Evolutionary conservation across 2,329 filamentous ascomycete genomes (phyloP).

Genomic region (Escovopsis sp.): DNA sequence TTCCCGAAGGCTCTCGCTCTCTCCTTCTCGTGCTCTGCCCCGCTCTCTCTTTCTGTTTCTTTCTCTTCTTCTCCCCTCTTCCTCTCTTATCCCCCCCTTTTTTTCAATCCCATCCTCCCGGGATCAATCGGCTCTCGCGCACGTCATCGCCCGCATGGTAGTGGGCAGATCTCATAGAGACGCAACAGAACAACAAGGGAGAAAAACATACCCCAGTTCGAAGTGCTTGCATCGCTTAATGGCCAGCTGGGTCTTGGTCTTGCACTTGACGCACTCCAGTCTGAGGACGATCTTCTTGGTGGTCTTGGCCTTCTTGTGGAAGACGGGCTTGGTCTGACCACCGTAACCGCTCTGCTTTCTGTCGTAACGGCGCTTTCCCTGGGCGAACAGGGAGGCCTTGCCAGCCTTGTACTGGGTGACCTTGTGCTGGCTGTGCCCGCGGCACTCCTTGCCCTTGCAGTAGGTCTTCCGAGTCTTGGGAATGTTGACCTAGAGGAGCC

Average conservation of each 20-base stretch:
- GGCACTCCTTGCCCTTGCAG: slow-evolving; percentile 93
- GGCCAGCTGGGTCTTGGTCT: slow-evolving; percentile 93
- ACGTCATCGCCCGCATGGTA: too few species aligned
- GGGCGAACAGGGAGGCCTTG: slow-evolving; percentile 89
- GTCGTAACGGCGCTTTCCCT: slow-evolving; percentile 99
- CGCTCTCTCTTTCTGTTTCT: too few species aligned
- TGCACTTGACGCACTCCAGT: slow-evolving; percentile 95
- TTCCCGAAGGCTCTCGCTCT: too few species aligned
- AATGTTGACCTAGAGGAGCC: slow-evolving; percentile 77
- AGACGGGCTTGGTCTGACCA: slow-evolving; percentile 99
- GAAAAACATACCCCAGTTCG: slow-evolving; percentile 74
- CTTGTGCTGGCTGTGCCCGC: slow-evolving; percentile 82
- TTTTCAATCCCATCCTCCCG: too few species aligned
- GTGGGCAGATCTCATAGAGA: too few species aligned
- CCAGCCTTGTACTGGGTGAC: slow-evolving; percentile 95
- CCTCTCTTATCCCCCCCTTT: too few species aligned
- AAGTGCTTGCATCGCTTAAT: slow-evolving; percentile 99
- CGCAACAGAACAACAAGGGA: too few species aligned
- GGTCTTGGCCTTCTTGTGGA: slow-evolving; percentile 99
- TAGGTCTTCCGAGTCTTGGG: slow-evolving; percentile 95
- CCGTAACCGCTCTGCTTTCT: slow-evolving; percentile 98
- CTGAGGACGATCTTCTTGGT: slow-evolving; percentile 99
- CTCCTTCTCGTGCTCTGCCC: too few species aligned
- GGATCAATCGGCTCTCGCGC: too few species aligned
- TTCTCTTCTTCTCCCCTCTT: too few species aligned